A percentile compares a stretch with the other conserved stretches of the same genome.
Evolutionary conservation across 1,284 basidiomycete species (phyloP).

Genomic region (Baeospora myosura): DNA sequence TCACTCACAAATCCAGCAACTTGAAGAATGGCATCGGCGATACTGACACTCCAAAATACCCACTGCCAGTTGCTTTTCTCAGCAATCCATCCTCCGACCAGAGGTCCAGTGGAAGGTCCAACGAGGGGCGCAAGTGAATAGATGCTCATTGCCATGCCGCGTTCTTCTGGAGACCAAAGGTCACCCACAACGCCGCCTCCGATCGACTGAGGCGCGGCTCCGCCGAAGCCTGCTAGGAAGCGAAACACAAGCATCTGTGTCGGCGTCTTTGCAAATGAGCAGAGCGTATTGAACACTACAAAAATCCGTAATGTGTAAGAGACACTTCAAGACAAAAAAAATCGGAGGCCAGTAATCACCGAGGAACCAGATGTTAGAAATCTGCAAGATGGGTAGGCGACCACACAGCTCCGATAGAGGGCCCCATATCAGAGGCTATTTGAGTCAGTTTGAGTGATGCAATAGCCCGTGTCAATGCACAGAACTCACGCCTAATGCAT

Average conservation of each 20-base stretch:
- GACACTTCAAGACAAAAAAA: not conserved
- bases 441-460: too few relatives aligned
- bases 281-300: slow-evolving; percentile 23
- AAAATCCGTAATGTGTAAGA: not conserved
- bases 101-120: slow-evolving; percentile 15
- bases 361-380: slow-evolving; percentile 27
- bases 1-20: slow-evolving; percentile 22
- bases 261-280: slow-evolving; percentile 22
- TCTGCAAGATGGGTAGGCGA: slow-evolving; percentile 22
- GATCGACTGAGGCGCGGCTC: slow-evolving; percentile 24
- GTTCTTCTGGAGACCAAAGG: slow-evolving; percentile 26
- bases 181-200: slow-evolving; percentile 25
- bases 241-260: slow-evolving; percentile 25
- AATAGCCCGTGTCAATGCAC: not conserved
- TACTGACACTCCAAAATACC: slow-evolving; percentile 26
- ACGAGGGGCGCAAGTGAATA: slow-evolving; percentile 25
- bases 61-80: slow-evolving; percentile 22
- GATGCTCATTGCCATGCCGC: slow-evolving; percentile 25
- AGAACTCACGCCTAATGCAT: not conserved
- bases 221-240: slow-evolving; percentile 27
- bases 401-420: slow-evolving; percentile 24
- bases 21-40: slow-evolving; percentile 23
- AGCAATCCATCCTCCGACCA: slow-evolving; percentile 25
- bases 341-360: slow-evolving; percentile 10
- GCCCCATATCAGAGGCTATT: slow-evolving; percentile 26